phyloP scores from a whole-genome alignment of 331 rosid genomes.

The Rhamnella rubrinervis region DNA sequence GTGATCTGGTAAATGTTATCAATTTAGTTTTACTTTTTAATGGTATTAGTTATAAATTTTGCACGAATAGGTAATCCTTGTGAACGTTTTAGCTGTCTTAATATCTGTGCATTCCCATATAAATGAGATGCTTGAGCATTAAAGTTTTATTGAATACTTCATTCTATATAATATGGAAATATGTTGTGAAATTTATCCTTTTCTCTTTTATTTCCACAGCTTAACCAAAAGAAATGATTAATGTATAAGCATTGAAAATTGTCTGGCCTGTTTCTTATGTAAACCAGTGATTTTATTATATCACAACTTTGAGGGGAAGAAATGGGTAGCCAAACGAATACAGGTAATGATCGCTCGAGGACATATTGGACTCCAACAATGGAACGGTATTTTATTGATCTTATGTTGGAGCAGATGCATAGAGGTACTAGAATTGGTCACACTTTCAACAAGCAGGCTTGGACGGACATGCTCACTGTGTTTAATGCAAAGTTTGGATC shows the following conservation, averaged over 20 bases:
- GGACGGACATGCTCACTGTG: constrained; percentile 65
- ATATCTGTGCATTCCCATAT: neutral
- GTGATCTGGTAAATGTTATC: neutral
- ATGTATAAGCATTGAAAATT: neutral
- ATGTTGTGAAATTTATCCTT: neutral
- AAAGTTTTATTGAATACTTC: neutral
- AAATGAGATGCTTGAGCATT: neutral
- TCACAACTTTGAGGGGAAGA: constrained; percentile 13
- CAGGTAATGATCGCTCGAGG: constrained; percentile 59
- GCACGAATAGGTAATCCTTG: neutral
- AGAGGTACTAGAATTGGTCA: constrained; percentile 66
- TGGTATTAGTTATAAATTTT: neutral
- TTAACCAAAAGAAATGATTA: neutral
- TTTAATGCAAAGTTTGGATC: constrained; percentile 65
- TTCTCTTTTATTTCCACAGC: neutral
- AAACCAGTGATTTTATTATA: neutral
- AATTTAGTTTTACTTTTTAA: neutral
- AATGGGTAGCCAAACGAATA: constrained; percentile 51
- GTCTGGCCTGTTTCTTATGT: neutral
- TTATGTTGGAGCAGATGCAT: constrained; percentile 73
- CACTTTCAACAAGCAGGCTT: constrained; percentile 72
- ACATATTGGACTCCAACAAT: constrained; percentile 65
- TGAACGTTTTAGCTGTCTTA: neutral
- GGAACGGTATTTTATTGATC: constrained; percentile 70
- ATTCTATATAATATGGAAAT: neutral